Evolutionary conservation across 108 stramenopile species (phyloP).

Genomic region (Cyclostephanos invisitatus): DNA sequence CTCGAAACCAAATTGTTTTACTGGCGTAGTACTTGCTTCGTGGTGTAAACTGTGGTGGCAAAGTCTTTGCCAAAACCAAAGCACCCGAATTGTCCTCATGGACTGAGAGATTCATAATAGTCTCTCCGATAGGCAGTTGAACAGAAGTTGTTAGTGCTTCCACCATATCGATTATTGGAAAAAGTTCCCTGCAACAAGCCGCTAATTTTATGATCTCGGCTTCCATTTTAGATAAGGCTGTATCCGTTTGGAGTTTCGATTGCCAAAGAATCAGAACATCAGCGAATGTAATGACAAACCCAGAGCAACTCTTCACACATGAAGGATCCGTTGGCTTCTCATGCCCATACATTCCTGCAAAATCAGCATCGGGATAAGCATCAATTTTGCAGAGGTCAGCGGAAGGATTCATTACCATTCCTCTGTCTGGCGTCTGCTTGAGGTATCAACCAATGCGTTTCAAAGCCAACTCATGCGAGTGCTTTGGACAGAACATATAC

Average conservation of each 20-base stretch:
- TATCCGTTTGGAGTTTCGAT: not conserved
- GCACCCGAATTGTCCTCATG: constrained; percentile 14
- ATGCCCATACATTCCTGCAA: too few relatives aligned
- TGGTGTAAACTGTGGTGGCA: not conserved
- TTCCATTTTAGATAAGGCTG: not conserved
- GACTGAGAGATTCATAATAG: constrained; percentile 1
- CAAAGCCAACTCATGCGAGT: constrained; percentile 35
- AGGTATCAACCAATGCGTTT: constrained; percentile 35
- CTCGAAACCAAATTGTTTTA: constrained; percentile 9
- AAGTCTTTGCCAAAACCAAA: not conserved
- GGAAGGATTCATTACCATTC: constrained; percentile 22
- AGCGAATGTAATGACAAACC: too few relatives aligned
- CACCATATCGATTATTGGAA: constrained; percentile 1
- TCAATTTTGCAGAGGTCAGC: not conserved
- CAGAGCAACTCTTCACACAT: too few relatives aligned
- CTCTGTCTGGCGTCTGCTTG: constrained; percentile 31
- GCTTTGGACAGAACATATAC: constrained; percentile 14
- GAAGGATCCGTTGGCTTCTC: too few relatives aligned
- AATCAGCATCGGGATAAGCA: too few relatives aligned
- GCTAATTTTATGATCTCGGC: not conserved
- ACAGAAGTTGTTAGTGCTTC: not conserved
- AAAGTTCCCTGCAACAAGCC: not conserved
- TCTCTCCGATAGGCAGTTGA: not conserved
- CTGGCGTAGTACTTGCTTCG: not conserved
- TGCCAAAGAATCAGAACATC: too few relatives aligned